phyloP scores from a whole-genome alignment of 1,284 basidiomycete genomes.

The Lentinula novae-zelandiae region DNA sequence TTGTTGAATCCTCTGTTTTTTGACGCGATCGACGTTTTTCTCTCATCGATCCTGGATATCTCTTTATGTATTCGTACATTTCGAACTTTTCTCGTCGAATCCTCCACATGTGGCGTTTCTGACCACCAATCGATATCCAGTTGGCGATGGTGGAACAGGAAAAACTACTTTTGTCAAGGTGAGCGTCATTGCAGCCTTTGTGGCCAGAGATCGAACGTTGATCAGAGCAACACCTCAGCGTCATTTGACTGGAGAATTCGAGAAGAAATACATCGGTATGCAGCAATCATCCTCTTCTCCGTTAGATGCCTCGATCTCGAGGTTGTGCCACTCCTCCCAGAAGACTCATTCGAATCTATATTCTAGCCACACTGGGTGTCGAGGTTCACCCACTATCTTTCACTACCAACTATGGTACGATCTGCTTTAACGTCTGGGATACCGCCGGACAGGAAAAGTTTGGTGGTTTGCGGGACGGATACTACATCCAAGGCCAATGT shows the following conservation, averaged over 20 bases:
- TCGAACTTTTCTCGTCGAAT: constrained; percentile 14
- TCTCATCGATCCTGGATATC: constrained; percentile 23
- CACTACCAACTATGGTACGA: constrained; percentile 97
- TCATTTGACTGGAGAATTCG: constrained; percentile 99
- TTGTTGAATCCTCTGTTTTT: constrained; percentile 13
- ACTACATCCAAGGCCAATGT: constrained; percentile 99
- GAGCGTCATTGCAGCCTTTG: constrained; percentile 22
- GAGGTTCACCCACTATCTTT: constrained; percentile 97
- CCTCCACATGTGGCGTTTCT: constrained; percentile 21
- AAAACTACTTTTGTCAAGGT: constrained; percentile 99
- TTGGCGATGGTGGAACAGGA: constrained; percentile 98
- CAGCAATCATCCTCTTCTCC: constrained; percentile 14
- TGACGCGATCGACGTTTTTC: constrained; percentile 26
- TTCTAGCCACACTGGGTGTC: constrained; percentile 94
- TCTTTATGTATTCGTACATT: constrained; percentile 15
- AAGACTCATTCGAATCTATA: constrained; percentile 17
- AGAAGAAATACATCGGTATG: constrained; percentile 99
- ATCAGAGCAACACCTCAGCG: constrained; percentile 63
- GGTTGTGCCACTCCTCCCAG: constrained; percentile 14
- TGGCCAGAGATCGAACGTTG: constrained; percentile 49
- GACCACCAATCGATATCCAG: constrained; percentile 38
- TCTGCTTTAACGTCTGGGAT: constrained; percentile 99
- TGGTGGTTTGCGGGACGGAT: constrained; percentile 95
- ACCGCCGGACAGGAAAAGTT: constrained; percentile 99
- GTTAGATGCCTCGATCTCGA: constrained; percentile 13